phyloP scores from a whole-genome alignment of 2,329 filamentous ascomycete species.

The Emmonsiellopsis sp. region DNA sequence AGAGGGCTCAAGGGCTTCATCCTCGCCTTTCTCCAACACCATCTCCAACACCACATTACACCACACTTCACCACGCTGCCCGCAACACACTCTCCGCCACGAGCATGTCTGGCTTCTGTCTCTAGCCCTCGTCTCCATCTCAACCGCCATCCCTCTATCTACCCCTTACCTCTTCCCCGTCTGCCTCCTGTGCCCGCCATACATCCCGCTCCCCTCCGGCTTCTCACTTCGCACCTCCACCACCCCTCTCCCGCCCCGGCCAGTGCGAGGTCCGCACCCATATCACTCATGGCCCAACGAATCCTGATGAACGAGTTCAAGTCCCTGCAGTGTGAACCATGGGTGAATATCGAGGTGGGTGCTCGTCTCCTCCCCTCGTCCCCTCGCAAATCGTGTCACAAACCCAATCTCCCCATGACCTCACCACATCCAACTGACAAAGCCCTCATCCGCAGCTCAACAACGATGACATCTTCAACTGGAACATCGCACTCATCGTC shows the following conservation, averaged over 20 bases:
- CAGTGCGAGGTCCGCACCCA: neutral
- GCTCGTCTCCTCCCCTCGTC: neutral
- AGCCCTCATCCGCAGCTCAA: conserved; percentile 51
- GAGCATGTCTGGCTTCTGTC: neutral
- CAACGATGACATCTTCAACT: conserved; percentile 74
- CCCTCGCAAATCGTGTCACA: no score
- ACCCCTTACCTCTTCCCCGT: neutral
- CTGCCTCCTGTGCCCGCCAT: neutral
- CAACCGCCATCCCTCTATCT: neutral
- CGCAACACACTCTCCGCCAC: neutral
- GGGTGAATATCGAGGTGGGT: conserved; percentile 78
- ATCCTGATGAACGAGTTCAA: conserved; percentile 85
- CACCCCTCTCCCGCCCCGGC: neutral
- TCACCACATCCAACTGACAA: neutral
- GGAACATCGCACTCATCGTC: conserved; percentile 82
- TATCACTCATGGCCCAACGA: conserved; percentile 52
- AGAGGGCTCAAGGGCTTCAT: neutral
- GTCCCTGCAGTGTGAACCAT: conserved; percentile 75
- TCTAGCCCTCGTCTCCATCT: neutral
- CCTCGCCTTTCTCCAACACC: neutral
- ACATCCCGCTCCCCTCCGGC: neutral
- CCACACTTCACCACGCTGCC: no score
- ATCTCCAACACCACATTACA: no score
- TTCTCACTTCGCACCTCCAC: neutral
- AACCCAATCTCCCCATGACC: neutral